These are phyloP conservation scores for Hymenoscyphus fraxineus DNA, from an alignment of 2,329 filamentous ascomycete species.

Conservation along the genomic window DNA sequence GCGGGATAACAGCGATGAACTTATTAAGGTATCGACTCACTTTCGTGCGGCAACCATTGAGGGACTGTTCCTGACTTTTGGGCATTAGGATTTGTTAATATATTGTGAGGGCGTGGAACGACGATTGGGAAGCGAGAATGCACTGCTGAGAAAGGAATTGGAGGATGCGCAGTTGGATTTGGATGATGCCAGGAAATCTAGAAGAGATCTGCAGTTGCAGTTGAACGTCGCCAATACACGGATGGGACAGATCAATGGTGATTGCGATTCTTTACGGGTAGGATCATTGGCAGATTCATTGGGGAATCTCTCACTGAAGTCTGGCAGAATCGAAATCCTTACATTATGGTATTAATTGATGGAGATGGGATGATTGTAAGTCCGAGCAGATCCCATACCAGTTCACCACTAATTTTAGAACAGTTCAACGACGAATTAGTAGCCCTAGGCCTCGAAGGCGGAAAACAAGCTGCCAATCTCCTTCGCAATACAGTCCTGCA, in stretches of 20 bases:
- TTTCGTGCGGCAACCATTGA: neutral
- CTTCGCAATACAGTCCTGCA: constrained; percentile 47
- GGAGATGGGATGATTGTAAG: constrained; percentile 59
- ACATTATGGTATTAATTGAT: constrained; percentile 59
- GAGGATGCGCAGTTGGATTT: constrained; percentile 48
- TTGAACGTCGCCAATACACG: constrained; percentile 40
- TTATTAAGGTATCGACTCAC: constrained; percentile 44
- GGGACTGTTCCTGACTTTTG: constrained; percentile 9
- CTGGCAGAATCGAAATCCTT: constrained; percentile 46
- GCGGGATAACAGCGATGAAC: constrained; percentile 40
- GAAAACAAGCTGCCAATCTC: constrained; percentile 39
- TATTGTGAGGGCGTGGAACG: constrained; percentile 45
- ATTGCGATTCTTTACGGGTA: constrained; percentile 48
- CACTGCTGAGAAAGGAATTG: constrained; percentile 40
- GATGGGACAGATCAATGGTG: constrained; percentile 36
- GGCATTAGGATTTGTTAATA: constrained; percentile 44
- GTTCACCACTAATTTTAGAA: constrained; percentile 7
- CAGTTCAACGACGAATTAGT: constrained; percentile 58
- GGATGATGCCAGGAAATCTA: constrained; percentile 44
- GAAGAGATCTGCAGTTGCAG: constrained; percentile 49
- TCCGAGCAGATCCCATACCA: neutral
- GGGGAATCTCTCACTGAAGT: neutral
- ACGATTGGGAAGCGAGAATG: constrained; percentile 43
- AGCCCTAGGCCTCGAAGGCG: constrained; percentile 46
- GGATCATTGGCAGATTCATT: constrained; percentile 1